Evolutionary conservation across 2,329 filamentous ascomycete species (phyloP).

Genomic region (Endothia cerciana): DNA sequence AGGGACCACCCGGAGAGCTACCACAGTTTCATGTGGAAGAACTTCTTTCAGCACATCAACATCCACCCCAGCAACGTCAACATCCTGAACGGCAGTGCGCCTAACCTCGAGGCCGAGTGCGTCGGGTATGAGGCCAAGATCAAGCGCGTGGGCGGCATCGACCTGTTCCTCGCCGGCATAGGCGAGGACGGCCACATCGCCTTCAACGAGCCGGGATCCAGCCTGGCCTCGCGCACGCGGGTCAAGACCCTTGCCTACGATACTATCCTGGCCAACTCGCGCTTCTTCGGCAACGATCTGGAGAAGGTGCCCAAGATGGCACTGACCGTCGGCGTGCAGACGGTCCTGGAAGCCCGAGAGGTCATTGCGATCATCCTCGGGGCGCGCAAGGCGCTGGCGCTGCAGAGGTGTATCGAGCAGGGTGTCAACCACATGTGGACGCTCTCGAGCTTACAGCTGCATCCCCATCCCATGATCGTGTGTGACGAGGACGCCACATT

Average conservation of each 20-base stretch:
- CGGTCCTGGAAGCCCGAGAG: constrained; percentile 69
- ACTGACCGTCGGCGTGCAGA: constrained; percentile 62
- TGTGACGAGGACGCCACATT: constrained; percentile 74
- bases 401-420: constrained; percentile 74
- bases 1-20: constrained; percentile 77
- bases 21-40: constrained; percentile 81
- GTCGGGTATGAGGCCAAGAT: constrained; percentile 75
- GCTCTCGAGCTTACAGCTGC: constrained; percentile 72
- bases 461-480: constrained; percentile 73
- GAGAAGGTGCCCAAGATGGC: constrained; percentile 71
- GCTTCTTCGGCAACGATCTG: constrained; percentile 71
- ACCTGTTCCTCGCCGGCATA: constrained; percentile 77
- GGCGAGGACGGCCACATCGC: constrained; percentile 80
- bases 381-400: constrained; percentile 71
- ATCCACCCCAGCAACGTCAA: constrained; percentile 71
- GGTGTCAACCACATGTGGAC: constrained; percentile 84
- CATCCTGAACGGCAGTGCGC: constrained; percentile 73
- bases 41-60: constrained; percentile 78
- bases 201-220: constrained; percentile 81
- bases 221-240: constrained; percentile 68
- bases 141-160: constrained; percentile 69
- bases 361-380: constrained; percentile 76
- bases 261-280: constrained; percentile 75
- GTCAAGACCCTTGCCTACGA: constrained; percentile 81
- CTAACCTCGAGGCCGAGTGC: constrained; percentile 71